phyloP scores from a whole-genome alignment of 768 basidiomycete species.

The Baorangia bicolor region DNA sequence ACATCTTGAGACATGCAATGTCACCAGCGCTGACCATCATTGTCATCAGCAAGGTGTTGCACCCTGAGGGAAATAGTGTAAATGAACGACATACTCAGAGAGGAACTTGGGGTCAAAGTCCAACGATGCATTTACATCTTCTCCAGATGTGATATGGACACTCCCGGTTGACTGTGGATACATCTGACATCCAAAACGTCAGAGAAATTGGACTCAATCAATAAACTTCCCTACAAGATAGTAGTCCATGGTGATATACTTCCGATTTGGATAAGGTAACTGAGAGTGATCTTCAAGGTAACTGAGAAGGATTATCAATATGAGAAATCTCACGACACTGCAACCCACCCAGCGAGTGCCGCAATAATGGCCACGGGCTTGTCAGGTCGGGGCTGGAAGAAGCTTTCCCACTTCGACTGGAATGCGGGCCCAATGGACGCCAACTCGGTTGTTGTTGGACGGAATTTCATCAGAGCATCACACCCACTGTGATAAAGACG shows the following conservation, averaged over 20 bases:
- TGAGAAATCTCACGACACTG: neutral
- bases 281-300: conserved; percentile 20
- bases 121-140: conserved; percentile 38
- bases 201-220: neutral
- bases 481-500: conserved; percentile 4
- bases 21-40: too few relatives aligned
- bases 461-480: conserved; percentile 24
- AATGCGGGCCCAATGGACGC: too few relatives aligned
- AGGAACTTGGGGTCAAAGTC: conserved; percentile 48
- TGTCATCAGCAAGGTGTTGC: too few relatives aligned
- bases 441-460: too few relatives aligned
- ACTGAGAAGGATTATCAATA: too few relatives aligned
- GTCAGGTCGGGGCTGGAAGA: too few relatives aligned
- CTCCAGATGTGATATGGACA: too few relatives aligned
- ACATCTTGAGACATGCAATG: too few relatives aligned
- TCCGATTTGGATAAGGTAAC: conserved; percentile 16
- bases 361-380: too few relatives aligned
- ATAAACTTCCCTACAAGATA: conserved; percentile 29
- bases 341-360: conserved; percentile 40
- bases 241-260: conserved; percentile 31
- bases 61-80: too few relatives aligned
- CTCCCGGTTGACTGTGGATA: conserved; percentile 46
- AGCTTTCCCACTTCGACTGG: too few relatives aligned
- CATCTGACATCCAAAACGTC: conserved; percentile 9
- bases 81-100: conserved; percentile 34